These are phyloP conservation scores for Fragaria vesca DNA, from an alignment of 306 rosid species.

Conservation along the genomic window DNA sequence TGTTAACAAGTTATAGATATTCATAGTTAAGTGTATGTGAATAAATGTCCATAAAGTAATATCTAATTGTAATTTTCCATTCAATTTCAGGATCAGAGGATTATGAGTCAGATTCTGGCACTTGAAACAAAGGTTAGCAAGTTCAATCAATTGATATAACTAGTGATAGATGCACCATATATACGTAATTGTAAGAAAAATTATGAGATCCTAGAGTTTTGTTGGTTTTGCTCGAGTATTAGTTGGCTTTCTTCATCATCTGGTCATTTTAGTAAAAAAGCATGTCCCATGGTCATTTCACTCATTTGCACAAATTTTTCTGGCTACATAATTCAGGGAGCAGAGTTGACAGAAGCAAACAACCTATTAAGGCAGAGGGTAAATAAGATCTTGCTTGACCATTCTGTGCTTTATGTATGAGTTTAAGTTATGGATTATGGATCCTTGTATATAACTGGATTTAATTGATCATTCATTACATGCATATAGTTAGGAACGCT, in stretches of 20 bases:
- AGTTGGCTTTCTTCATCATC: not conserved
- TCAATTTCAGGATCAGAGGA: slow-evolving; percentile 28
- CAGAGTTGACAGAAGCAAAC: slow-evolving; percentile 27
- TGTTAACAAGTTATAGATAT: not conserved
- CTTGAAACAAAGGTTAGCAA: slow-evolving; percentile 34
- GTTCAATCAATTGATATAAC: not conserved
- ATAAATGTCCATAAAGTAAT: not conserved
- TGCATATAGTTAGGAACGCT: slow-evolving; percentile 25
- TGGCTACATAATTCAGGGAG: slow-evolving; percentile 22
- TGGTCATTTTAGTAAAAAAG: not conserved
- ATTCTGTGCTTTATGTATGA: no score
- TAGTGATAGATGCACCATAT: not conserved
- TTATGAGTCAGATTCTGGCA: slow-evolving; percentile 25
- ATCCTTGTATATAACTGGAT: not conserved
- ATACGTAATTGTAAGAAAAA: not conserved
- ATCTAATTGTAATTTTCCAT: not conserved
- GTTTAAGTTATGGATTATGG: not conserved
- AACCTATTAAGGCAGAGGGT: slow-evolving; percentile 31
- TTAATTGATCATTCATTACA: not conserved
- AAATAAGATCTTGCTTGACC: not conserved
- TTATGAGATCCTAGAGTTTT: not conserved
- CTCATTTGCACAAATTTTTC: not conserved
- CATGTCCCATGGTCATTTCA: not conserved
- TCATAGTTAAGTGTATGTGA: not conserved
- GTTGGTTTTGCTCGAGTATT: not conserved